phyloP scores from a whole-genome alignment of 2,329 filamentous ascomycete genomes.

The Magnaporthiopsis poae region DNA sequence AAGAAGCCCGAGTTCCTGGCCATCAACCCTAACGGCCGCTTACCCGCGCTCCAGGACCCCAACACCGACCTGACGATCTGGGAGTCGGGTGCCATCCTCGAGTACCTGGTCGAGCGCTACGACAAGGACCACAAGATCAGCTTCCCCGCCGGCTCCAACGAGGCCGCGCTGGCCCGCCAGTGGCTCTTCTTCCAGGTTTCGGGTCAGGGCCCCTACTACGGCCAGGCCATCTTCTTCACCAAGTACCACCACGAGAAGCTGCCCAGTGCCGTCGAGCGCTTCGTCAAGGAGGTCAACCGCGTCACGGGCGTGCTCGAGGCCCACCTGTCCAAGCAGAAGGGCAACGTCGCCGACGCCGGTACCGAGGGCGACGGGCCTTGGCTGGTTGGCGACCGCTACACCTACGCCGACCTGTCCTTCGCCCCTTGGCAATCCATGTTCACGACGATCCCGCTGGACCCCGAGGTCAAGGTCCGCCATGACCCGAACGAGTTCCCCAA shows the following conservation, averaged over 20 bases:
- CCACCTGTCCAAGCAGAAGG: constrained; percentile 12
- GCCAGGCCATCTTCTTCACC: constrained; percentile 22
- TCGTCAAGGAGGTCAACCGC: constrained; percentile 18
- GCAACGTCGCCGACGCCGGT: neutral
- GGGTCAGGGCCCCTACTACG: constrained; percentile 35
- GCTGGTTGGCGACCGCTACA: constrained; percentile 18
- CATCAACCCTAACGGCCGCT: constrained; percentile 12
- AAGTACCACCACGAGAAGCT: constrained; percentile 18
- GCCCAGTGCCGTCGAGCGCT: constrained; percentile 16
- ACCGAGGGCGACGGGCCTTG: constrained; percentile 12
- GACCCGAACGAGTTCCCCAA: constrained; percentile 64
- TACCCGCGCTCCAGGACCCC: constrained; percentile 18
- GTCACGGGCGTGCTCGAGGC: constrained; percentile 18
- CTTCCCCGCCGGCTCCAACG: constrained; percentile 24
- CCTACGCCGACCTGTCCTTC: constrained; percentile 18
- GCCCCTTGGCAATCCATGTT: constrained; percentile 13
- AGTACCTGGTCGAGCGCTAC: constrained; percentile 36
- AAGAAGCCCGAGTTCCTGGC: constrained; percentile 20
- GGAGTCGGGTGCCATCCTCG: constrained; percentile 40
- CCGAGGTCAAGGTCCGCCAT: neutral
- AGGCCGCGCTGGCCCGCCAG: constrained; percentile 28
- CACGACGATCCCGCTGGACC: constrained; percentile 1
- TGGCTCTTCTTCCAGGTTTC: constrained; percentile 34
- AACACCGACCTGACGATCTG: constrained; percentile 36
- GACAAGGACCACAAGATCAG: constrained; percentile 31